Percentiles rank a stretch among this genome's conserved stretches.
Conservation (phyloP, 192 early-diverging fungal genomes). For the Phycomyces blakesleeanus region DNA sequence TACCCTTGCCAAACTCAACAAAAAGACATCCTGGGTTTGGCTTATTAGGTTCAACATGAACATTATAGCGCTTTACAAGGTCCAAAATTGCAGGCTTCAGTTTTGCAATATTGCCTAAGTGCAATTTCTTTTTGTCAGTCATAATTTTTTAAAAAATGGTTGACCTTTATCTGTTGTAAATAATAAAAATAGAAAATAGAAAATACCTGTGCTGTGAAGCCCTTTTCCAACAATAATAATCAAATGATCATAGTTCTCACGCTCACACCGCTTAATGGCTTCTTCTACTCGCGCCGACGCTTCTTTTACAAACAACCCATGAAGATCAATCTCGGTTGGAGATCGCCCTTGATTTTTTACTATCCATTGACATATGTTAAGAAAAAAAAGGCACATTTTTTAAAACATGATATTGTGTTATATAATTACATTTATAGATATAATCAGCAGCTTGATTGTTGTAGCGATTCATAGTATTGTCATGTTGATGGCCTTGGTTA, state of each 20-base stretch:
- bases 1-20: slow-evolving; percentile 49
- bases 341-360: slow-evolving; percentile 43
- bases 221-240: slow-evolving; percentile 67
- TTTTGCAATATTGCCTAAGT: slow-evolving; percentile 46
- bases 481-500: slow-evolving; percentile 52
- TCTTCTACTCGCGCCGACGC: slow-evolving; percentile 47
- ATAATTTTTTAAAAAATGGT: not conserved
- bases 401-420: too few species aligned
- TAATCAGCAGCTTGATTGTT: slow-evolving; percentile 53
- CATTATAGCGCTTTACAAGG: slow-evolving; percentile 46
- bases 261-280: slow-evolving; percentile 48
- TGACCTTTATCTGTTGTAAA: not conserved
- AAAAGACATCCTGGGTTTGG: slow-evolving; percentile 60
- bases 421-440: slow-evolving; percentile 39
- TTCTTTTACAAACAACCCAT: slow-evolving; percentile 65
- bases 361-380: too few species aligned
- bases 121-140: not conserved
- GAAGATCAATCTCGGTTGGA: slow-evolving; percentile 58
- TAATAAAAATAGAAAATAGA: too few species aligned
- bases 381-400: too few species aligned
- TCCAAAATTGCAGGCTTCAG: slow-evolving; percentile 64
- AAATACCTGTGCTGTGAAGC: slow-evolving; percentile 41
- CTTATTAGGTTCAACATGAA: slow-evolving; percentile 46
- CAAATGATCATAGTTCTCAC: slow-evolving; percentile 37
- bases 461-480: slow-evolving; percentile 48